These are phyloP conservation scores for Pleurotus tuoliensis DNA, from an alignment of 768 basidiomycete species.

Conservation along the genomic window DNA sequence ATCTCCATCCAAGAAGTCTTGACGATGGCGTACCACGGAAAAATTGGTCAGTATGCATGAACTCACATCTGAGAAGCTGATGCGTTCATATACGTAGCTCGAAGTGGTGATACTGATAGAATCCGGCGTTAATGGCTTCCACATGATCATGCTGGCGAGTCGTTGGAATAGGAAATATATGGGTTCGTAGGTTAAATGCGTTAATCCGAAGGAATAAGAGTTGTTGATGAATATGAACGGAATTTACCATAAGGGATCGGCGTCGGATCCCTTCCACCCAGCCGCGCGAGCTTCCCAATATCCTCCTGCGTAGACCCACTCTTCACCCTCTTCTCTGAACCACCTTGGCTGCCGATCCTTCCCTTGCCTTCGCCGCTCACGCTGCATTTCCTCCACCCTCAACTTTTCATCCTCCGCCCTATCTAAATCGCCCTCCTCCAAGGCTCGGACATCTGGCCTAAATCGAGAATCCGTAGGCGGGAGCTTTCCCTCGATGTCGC, in stretches of 20 bases:
- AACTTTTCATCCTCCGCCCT: slow-evolving; percentile 70
- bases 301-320: slow-evolving; percentile 75
- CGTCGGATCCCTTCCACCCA: slow-evolving; percentile 53
- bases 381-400: slow-evolving; percentile 71
- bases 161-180: not conserved
- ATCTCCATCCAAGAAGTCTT: not conserved
- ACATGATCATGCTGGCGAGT: not conserved
- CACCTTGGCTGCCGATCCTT: slow-evolving; percentile 63
- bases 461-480: slow-evolving; percentile 81
- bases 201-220: slow-evolving; percentile 8
- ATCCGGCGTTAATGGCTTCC: not conserved
- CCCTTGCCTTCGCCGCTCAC: slow-evolving; percentile 62
- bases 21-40: slow-evolving; percentile 1
- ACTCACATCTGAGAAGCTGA: not conserved
- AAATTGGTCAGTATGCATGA: not conserved
- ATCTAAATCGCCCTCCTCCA: slow-evolving; percentile 75
- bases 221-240: not conserved
- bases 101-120: not conserved
- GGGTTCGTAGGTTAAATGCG: not conserved
- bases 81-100: not conserved
- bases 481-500: slow-evolving; percentile 56
- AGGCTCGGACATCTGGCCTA: slow-evolving; percentile 77
- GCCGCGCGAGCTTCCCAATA: slow-evolving; percentile 77
- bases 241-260: slow-evolving; percentile 62
- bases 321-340: slow-evolving; percentile 68